Conservation (phyloP, 139 green algal genomes). For the Micractinium sp. region DNA sequence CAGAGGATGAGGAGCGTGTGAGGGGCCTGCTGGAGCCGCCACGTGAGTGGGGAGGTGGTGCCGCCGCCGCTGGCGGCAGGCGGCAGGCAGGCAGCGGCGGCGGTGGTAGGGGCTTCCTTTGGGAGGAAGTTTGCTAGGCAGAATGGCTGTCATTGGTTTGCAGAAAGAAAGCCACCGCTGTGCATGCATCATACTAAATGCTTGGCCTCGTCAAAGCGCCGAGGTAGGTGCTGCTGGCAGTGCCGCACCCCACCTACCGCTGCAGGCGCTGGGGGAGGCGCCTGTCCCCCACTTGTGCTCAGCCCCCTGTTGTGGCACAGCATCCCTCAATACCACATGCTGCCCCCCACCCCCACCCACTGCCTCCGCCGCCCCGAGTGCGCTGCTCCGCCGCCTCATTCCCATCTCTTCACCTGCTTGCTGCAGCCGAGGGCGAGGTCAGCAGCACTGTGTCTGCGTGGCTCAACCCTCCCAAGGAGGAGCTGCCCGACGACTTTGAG, state of each 20-base stretch:
- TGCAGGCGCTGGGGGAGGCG: too few species aligned
- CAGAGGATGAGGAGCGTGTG: background rate
- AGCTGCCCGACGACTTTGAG: conserved; percentile 88
- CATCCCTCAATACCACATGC: too few species aligned
- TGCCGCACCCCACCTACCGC: background rate
- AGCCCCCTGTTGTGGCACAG: too few species aligned
- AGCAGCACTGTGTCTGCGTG: conserved; percentile 70
- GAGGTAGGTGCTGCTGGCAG: too few species aligned
- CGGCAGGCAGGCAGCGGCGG: background rate
- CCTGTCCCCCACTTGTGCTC: too few species aligned
- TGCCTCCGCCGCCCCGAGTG: background rate
- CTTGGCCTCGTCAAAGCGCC: too few species aligned
- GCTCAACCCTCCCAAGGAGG: conserved; percentile 81
- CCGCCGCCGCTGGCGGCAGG: too few species aligned
- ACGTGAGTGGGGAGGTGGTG: background rate
- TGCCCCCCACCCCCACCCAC: too few species aligned
- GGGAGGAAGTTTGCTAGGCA: too few species aligned
- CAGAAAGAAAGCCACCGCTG: too few species aligned
- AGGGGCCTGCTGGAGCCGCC: background rate
- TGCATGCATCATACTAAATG: too few species aligned
- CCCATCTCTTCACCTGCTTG: background rate
- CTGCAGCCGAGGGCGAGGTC: conserved; percentile 36
- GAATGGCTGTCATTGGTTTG: too few species aligned
- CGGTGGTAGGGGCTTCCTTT: background rate
- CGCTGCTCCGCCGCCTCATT: background rate